Evolutionary conservation across 2,329 filamentous ascomycete species (phyloP).

Genomic region (Alternaria metachromatica): DNA sequence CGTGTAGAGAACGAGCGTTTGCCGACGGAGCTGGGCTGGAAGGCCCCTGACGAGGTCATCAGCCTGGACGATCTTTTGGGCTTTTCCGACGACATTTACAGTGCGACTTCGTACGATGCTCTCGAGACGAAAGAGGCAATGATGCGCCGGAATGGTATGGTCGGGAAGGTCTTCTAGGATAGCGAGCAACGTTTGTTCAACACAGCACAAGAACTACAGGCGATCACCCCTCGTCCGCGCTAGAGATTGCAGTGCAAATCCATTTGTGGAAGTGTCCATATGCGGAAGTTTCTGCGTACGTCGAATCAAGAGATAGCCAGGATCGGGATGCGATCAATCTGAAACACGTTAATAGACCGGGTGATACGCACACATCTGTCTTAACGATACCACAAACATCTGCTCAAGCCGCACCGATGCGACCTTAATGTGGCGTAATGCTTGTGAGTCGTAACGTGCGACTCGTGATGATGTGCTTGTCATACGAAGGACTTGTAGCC

Average conservation of each 20-base stretch:
- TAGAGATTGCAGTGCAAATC: not conserved
- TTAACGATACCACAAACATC: no score
- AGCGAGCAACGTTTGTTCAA: not conserved
- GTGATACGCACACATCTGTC: no score
- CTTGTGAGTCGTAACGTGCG: no score
- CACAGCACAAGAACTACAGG: not conserved
- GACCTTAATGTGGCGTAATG: no score
- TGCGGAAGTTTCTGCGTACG: no score
- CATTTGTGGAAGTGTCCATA: no score
- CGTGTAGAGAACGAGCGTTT: slow-evolving; percentile 1
- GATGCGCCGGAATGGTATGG: not conserved
- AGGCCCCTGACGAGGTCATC: not conserved
- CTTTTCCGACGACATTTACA: not conserved
- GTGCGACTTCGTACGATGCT: not conserved
- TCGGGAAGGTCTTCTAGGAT: not conserved
- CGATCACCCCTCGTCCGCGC: not conserved
- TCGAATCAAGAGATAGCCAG: no score
- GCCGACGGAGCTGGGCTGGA: slow-evolving; percentile 1
- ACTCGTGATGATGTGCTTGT: no score
- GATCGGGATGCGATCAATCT: no score
- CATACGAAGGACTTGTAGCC: no score
- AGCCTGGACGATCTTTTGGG: not conserved
- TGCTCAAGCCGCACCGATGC: no score
- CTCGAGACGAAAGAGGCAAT: not conserved
- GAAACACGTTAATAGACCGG: no score